Base-by-base conservation (phyloP, 2,329 filamentous ascomycete species). In the Geosmithia morbida region DNA sequence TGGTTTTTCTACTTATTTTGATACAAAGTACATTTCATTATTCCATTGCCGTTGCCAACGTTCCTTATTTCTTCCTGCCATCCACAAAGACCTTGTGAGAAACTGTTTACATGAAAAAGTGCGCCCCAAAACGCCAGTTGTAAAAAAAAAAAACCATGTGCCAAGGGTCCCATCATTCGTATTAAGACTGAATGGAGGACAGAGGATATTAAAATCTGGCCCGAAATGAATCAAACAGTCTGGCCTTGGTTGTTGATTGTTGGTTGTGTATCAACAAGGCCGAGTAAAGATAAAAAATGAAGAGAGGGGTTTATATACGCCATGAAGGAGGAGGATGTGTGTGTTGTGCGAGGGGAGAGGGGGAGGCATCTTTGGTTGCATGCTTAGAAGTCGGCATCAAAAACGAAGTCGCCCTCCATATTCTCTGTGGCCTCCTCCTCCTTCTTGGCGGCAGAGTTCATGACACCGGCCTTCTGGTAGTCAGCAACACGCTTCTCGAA, bases 401-500 rank as follows among this genome's bases (percentile, higher is more conserved):
- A 97, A 65, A 69, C 75, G 71, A 98, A 94, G 70, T 90, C 87
- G 53, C 75, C 76, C 53, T 79, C 79, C 59, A 74, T 72, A 53
- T 65, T 66, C 64, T 75, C 70, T 52, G 70, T 68, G 7, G 58
- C 54, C 1, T 64, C 55, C 6, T 63, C 65, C 10, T 72, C 65
- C 18, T 84, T 82, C 73, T 88, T 88, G 70, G 85, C 85, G 57
- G 83, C 85, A 71, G 85, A 89, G 60, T 83, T 83, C 87, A 98
- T 94, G 66, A 98, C 90, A 74, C 92, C 92, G 39, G 92, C 89
- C 79, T 98, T 98, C 72, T 98, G 92, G 79, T 98, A 98, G 62
- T 98, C 92, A 65, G 84, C 92, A 49, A 98, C 92, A 58, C 92
- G 87, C 85, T 98, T 98, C 84, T 98, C 92, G 66, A 98, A 98